These are phyloP conservation scores for Ascocoryne sarcoides DNA, from an alignment of 2,329 filamentous ascomycete species.

Conservation along the genomic window DNA sequence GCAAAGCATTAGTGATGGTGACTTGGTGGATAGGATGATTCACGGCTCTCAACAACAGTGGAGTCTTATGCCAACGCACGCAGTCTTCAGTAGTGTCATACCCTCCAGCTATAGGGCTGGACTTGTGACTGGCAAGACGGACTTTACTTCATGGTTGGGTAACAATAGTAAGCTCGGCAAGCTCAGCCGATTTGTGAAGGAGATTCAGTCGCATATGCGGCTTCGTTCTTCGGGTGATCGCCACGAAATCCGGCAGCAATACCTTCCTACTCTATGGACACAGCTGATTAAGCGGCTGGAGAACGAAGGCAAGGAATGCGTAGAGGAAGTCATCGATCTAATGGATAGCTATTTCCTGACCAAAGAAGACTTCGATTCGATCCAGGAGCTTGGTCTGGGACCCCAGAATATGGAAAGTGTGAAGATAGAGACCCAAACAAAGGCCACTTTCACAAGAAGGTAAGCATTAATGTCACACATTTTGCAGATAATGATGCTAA, in stretches of 20 bases:
- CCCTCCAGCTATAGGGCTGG: slow-evolving; percentile 84
- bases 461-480: slow-evolving; percentile 40
- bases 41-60: slow-evolving; percentile 97
- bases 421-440: slow-evolving; percentile 76
- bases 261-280: slow-evolving; percentile 81
- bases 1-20: slow-evolving; percentile 93
- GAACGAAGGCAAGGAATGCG: slow-evolving; percentile 69
- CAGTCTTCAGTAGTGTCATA: slow-evolving; percentile 87
- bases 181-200: slow-evolving; percentile 73
- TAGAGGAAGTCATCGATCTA: slow-evolving; percentile 76
- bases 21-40: slow-evolving; percentile 95
- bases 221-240: slow-evolving; percentile 82
- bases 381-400: slow-evolving; percentile 84
- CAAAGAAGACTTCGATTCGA: slow-evolving; percentile 86
- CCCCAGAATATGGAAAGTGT: slow-evolving; percentile 67
- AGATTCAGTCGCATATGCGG: slow-evolving; percentile 96
- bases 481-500: background rate
- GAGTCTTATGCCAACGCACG: slow-evolving; percentile 95
- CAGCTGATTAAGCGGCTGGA: slow-evolving; percentile 68
- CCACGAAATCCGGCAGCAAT: slow-evolving; percentile 90
- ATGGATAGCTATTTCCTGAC: slow-evolving; percentile 98
- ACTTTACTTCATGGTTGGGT: slow-evolving; percentile 87
- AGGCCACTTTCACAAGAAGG: slow-evolving; percentile 80
- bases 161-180: slow-evolving; percentile 84
- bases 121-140: slow-evolving; percentile 59